Percentiles rank a stretch among this genome's conserved stretches.
These are phyloP conservation scores for Flaveria floridana DNA, from an alignment of 140 eudicot genomes.

Conservation along the genomic window DNA sequence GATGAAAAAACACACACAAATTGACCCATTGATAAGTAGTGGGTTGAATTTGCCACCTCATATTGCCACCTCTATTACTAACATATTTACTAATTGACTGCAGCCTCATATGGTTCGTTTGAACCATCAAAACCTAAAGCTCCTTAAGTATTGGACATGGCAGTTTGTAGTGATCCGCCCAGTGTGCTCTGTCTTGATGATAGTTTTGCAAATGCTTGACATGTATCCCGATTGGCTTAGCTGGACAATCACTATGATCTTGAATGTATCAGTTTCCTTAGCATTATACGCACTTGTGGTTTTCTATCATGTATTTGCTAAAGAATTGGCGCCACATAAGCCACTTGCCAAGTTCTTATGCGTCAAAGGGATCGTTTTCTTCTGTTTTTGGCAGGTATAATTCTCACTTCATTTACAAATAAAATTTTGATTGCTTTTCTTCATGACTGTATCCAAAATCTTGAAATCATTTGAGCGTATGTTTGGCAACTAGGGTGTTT, in stretches of 20 bases:
- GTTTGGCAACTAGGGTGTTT: not conserved
- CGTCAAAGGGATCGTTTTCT: conserved; percentile 90
- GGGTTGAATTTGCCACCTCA: conserved; percentile 11
- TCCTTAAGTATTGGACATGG: conserved; percentile 83
- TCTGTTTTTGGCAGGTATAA: conserved; percentile 89
- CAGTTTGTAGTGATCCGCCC: conserved; percentile 89
- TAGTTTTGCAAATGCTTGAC: conserved; percentile 65
- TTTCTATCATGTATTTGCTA: conserved; percentile 86
- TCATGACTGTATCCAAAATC: too few species aligned
- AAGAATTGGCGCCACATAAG: conserved; percentile 88
- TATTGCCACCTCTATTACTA: conserved; percentile 10
- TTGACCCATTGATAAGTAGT: not conserved
- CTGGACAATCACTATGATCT: conserved; percentile 83
- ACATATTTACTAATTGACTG: conserved; percentile 33
- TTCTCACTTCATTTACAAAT: not conserved
- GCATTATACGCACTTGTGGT: conserved; percentile 78
- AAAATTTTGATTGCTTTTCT: not conserved
- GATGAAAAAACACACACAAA: not conserved
- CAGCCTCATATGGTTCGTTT: conserved; percentile 78
- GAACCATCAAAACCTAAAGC: conserved; percentile 69
- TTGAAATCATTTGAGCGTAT: not conserved
- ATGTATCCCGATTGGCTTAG: conserved; percentile 82
- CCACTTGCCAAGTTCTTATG: conserved; percentile 89
- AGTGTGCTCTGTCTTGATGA: conserved; percentile 76
- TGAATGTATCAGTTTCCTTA: conserved; percentile 79